A percentile compares a stretch with the other conserved stretches of the same genome.
phyloP scores from a whole-genome alignment of 768 basidiomycete species.

The Mycena alexandri region DNA sequence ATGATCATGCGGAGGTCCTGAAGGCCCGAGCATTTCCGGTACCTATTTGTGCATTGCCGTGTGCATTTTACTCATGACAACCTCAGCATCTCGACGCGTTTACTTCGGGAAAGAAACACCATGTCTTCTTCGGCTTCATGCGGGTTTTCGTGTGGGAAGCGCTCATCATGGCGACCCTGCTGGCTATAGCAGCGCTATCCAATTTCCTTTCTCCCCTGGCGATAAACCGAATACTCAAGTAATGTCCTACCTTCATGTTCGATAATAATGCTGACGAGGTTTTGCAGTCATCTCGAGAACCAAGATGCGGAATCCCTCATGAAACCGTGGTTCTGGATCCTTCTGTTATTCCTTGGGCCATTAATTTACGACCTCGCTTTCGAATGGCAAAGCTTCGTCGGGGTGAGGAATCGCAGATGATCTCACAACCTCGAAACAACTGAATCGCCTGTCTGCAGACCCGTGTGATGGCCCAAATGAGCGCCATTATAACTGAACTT shows the following conservation, averaged over 20 bases:
- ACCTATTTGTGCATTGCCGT: constrained; percentile 18
- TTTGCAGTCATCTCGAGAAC: constrained; percentile 66
- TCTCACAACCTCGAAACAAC: constrained; percentile 45
- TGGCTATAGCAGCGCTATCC: constrained; percentile 43
- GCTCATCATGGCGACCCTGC: constrained; percentile 32
- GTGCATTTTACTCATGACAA: not conserved
- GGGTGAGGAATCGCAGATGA: constrained; percentile 46
- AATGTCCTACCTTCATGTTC: constrained; percentile 12
- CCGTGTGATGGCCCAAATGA: constrained; percentile 59
- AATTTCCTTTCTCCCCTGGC: constrained; percentile 54
- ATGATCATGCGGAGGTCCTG: constrained; percentile 53
- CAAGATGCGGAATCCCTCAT: constrained; percentile 60
- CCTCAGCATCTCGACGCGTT: constrained; percentile 24
- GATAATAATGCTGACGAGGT: not conserved
- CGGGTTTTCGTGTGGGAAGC: constrained; percentile 45
- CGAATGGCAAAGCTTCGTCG: constrained; percentile 67
- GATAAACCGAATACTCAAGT: constrained; percentile 57
- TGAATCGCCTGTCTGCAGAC: constrained; percentile 53
- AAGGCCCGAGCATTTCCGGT: constrained; percentile 47
- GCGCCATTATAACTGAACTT: constrained; percentile 59
- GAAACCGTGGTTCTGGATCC: constrained; percentile 79
- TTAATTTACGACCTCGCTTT: constrained; percentile 55
- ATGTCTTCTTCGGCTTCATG: constrained; percentile 57
- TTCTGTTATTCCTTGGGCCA: constrained; percentile 63
- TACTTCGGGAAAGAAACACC: constrained; percentile 17